These are phyloP conservation scores for Thalassiosira exigua DNA, from an alignment of 352 stramenopile species.

Conservation along the genomic window DNA sequence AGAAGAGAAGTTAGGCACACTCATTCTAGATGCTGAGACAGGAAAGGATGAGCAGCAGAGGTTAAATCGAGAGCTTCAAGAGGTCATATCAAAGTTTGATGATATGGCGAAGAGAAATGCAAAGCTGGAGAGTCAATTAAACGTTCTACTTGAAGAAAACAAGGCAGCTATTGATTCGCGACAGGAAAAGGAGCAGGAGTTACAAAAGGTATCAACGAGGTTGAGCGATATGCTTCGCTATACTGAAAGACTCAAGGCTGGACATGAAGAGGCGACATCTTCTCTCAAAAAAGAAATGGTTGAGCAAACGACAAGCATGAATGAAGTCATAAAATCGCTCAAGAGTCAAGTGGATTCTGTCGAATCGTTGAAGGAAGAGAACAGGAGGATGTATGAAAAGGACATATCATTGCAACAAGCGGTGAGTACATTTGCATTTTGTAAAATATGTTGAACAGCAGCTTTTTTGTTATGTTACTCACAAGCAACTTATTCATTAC, in stretches of 20 bases:
- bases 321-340: slow-evolving; percentile 44
- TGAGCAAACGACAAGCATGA: slow-evolving; percentile 40
- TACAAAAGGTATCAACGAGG: background rate
- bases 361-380: slow-evolving; percentile 53
- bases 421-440: slow-evolving; percentile 31
- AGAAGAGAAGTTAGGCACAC: too few relatives aligned
- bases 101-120: too few relatives aligned
- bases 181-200: slow-evolving; percentile 8
- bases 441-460: too few relatives aligned
- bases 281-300: slow-evolving; percentile 30
- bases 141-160: slow-evolving; percentile 11
- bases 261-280: slow-evolving; percentile 11
- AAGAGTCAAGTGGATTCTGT: slow-evolving; percentile 34
- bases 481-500: background rate
- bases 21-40: too few relatives aligned
- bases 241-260: slow-evolving; percentile 46
- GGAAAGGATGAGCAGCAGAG: too few relatives aligned
- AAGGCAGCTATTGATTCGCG: slow-evolving; percentile 17
- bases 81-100: too few relatives aligned
- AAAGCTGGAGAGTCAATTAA: slow-evolving; percentile 5
- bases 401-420: slow-evolving; percentile 51
- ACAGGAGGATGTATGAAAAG: slow-evolving; percentile 51
- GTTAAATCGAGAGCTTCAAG: too few relatives aligned
- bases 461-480: background rate
- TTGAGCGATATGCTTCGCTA: slow-evolving; percentile 33